Conservation (phyloP, 805 yeast genomes). For the Peterozyma toletana region DNA sequence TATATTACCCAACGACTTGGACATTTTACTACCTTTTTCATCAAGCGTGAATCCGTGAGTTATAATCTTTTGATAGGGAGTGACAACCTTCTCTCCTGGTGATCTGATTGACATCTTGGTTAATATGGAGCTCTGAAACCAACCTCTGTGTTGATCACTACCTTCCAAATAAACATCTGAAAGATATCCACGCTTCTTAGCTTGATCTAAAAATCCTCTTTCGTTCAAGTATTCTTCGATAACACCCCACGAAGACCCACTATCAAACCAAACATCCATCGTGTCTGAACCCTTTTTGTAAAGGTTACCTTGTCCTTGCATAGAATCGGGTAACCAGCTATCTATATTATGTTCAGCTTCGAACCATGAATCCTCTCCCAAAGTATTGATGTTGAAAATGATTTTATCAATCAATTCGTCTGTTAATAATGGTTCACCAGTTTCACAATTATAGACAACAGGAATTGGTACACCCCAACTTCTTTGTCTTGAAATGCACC, state of each 20-base stretch:
- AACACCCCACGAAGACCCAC: slow-evolving; percentile 87
- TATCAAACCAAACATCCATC: slow-evolving; percentile 99
- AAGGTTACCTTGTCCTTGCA: slow-evolving; percentile 29
- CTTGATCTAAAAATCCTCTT: slow-evolving; percentile 23
- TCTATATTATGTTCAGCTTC: slow-evolving; percentile 37
- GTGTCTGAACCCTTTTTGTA: slow-evolving; percentile 77
- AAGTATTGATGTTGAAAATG: slow-evolving; percentile 43
- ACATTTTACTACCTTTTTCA: slow-evolving; percentile 83
- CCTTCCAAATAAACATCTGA: slow-evolving; percentile 93
- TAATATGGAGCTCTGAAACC: slow-evolving; percentile 93
- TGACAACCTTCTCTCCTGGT: slow-evolving; percentile 11
- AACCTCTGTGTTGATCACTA: slow-evolving; percentile 97
- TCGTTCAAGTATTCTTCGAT: slow-evolving; percentile 33
- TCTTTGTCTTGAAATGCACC: slow-evolving; percentile 98
- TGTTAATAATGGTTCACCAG: slow-evolving; percentile 60
- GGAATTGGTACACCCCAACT: slow-evolving; percentile 99
- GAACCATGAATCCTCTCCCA: slow-evolving; percentile 83
- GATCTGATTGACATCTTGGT: slow-evolving; percentile 55
- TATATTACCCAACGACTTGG: slow-evolving; percentile 84
- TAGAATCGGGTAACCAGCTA: slow-evolving; percentile 68
- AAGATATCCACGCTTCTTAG: slow-evolving; percentile 30
- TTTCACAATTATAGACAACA: slow-evolving; percentile 54
- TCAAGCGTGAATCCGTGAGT: slow-evolving; percentile 95
- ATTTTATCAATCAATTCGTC: slow-evolving; percentile 49
- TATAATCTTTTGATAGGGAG: slow-evolving; percentile 67